Percentiles rank a stretch among this genome's conserved stretches.
Conservation (phyloP, 2,329 filamentous ascomycete genomes). For the Aspergillus novofumigatus region DNA sequence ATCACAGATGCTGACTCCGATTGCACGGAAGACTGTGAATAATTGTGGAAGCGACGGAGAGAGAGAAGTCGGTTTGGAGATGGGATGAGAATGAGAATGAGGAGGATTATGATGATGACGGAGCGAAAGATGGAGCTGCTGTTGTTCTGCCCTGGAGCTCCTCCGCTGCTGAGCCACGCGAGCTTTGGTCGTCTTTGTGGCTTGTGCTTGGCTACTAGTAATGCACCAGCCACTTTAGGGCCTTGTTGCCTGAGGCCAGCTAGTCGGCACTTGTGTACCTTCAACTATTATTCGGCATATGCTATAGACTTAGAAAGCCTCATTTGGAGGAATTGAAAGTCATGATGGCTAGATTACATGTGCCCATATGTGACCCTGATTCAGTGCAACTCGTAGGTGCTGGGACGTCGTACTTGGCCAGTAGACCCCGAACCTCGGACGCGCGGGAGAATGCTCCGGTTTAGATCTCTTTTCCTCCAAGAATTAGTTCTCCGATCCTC, state of each 20-base stretch:
- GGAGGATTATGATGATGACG: conserved; percentile 6
- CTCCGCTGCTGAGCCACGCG: conserved; percentile 13
- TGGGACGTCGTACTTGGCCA: neutral
- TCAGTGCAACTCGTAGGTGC: neutral
- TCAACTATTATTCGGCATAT: neutral
- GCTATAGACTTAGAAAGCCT: neutral
- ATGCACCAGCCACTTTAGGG: neutral
- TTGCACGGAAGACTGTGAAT: conserved; percentile 1
- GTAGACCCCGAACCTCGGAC: conserved; percentile 29
- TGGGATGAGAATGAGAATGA: neutral
- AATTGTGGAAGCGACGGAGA: conserved; percentile 1
- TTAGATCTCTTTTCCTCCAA: conserved; percentile 18
- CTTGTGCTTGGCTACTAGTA: neutral
- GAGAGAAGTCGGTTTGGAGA: neutral
- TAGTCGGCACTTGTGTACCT: neutral
- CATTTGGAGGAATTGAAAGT: neutral
- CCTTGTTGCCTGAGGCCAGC: conserved; percentile 11
- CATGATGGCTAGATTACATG: neutral
- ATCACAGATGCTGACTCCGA: conserved; percentile 3
- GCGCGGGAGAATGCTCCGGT: conserved; percentile 19
- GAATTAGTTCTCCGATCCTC: conserved; percentile 11
- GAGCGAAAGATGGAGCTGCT: conserved; percentile 1
- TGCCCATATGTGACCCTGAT: neutral
- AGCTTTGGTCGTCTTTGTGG: conserved; percentile 3
- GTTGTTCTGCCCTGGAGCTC: conserved; percentile 10